Conservation (phyloP, 768 basidiomycete species). For the Cubamyces sp. region DNA sequence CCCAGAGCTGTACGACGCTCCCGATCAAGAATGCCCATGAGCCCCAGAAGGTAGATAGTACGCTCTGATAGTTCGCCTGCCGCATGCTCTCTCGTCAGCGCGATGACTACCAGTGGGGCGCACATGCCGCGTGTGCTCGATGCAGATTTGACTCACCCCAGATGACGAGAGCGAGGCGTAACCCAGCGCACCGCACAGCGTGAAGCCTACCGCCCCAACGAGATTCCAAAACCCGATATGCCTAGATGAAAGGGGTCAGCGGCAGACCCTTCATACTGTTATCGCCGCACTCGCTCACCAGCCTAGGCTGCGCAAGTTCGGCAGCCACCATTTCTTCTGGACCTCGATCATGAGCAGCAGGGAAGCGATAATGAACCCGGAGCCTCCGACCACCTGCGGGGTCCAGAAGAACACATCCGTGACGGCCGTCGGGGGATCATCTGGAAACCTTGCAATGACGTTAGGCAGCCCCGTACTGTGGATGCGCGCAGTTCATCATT, state of each 20-base stretch:
- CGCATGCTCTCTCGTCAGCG: background rate
- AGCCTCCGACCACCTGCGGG: constrained; percentile 65
- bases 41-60: constrained; percentile 59
- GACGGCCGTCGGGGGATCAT: constrained; percentile 34
- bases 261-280: background rate
- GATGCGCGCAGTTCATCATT: background rate
- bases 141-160: constrained; percentile 11
- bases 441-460: constrained; percentile 40
- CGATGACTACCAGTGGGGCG: background rate
- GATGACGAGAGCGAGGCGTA: constrained; percentile 39
- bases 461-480: constrained; percentile 46
- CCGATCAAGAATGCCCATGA: constrained; percentile 68
- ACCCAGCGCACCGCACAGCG: constrained; percentile 59
- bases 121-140: background rate
- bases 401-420: constrained; percentile 60
- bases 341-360: constrained; percentile 56
- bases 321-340: constrained; percentile 58
- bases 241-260: constrained; percentile 16
- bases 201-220: constrained; percentile 61
- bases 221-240: constrained; percentile 58
- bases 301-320: constrained; percentile 48
- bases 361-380: constrained; percentile 58
- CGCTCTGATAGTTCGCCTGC: constrained; percentile 53
- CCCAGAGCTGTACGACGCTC: constrained; percentile 57
- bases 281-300: constrained; percentile 48